phyloP scores from a whole-genome alignment of 352 stramenopile species.

The Globisporangium megalacanthum region DNA sequence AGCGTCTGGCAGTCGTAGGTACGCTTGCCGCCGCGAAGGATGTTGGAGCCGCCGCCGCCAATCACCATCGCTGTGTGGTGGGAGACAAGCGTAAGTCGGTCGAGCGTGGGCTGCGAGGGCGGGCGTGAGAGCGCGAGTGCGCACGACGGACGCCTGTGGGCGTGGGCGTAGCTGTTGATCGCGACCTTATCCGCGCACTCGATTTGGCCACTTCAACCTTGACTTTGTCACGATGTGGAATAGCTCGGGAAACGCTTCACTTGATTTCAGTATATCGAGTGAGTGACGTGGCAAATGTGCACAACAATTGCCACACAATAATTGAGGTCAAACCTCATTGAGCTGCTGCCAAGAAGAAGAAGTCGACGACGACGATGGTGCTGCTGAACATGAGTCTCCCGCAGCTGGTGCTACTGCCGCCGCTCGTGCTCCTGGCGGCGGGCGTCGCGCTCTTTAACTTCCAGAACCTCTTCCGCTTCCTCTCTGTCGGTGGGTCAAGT shows the following conservation, averaged over 20 bases:
- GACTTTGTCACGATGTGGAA: background rate
- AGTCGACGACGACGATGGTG: constrained; percentile 16
- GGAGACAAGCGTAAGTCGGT: background rate
- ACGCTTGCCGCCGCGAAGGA: constrained; percentile 71
- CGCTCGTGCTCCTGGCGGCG: constrained; percentile 57
- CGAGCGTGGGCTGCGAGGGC: background rate
- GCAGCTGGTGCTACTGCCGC: constrained; percentile 68
- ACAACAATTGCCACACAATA: background rate
- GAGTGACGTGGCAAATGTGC: background rate
- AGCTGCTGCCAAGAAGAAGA: background rate
- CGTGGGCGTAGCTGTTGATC: background rate
- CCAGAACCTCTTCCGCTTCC: constrained; percentile 65
- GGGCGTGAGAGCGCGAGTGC: background rate
- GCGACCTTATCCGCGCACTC: background rate
- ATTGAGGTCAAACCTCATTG: background rate
- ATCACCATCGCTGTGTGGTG: constrained; percentile 21
- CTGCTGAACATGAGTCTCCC: constrained; percentile 41
- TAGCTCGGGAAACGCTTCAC: background rate
- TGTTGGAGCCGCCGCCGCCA: constrained; percentile 68
- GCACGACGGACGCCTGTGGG: background rate
- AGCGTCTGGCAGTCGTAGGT: constrained; percentile 76
- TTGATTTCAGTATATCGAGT: background rate
- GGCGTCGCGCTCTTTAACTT: constrained; percentile 76
- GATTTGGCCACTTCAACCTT: constrained; percentile 2
- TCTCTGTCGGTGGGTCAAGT: constrained; percentile 44